Conservation (phyloP, 2,329 filamentous ascomycete species). For the Rhinocladiella mackenziei region DNA sequence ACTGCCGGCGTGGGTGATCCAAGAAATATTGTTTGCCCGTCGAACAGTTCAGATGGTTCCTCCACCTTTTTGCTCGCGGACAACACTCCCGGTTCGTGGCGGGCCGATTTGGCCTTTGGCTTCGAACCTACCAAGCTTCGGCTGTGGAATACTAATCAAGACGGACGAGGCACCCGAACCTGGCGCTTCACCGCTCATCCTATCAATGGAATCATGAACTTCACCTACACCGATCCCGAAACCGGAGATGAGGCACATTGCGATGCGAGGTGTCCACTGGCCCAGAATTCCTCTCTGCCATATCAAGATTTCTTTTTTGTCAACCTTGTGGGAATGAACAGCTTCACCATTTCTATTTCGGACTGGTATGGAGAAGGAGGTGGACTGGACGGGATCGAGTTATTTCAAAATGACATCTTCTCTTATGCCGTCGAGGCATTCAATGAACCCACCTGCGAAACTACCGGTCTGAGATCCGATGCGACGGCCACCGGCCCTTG, state of each 20-base stretch:
- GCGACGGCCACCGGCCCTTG: constrained; percentile 71
- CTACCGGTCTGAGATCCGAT: constrained; percentile 54
- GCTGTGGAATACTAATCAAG: constrained; percentile 78
- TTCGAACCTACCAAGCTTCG: constrained; percentile 84
- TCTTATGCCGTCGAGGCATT: constrained; percentile 80
- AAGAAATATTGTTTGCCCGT: constrained; percentile 76
- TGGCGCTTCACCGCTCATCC: constrained; percentile 84
- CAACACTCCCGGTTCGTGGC: constrained; percentile 73
- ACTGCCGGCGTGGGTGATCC: constrained; percentile 68
- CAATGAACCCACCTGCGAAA: constrained; percentile 79
- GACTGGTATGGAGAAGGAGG: constrained; percentile 83
- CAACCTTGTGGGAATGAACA: constrained; percentile 80
- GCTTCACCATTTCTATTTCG: constrained; percentile 78
- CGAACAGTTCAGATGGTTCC: constrained; percentile 59
- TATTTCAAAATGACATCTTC: constrained; percentile 78
- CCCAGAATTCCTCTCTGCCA: constrained; percentile 58
- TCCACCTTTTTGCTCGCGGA: constrained; percentile 81
- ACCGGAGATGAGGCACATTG: constrained; percentile 67
- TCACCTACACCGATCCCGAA: constrained; percentile 78
- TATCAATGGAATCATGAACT: constrained; percentile 89
- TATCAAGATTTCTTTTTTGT: constrained; percentile 93
- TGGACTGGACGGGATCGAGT: constrained; percentile 77
- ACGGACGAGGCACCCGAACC: constrained; percentile 80
- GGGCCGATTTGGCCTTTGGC: constrained; percentile 74
- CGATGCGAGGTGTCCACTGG: constrained; percentile 80